Evolutionary conservation across 2,329 filamentous ascomycete species (phyloP), one percentile per base, ranked within the genome.

Genomic region (Botrytis cinerea): DNA sequence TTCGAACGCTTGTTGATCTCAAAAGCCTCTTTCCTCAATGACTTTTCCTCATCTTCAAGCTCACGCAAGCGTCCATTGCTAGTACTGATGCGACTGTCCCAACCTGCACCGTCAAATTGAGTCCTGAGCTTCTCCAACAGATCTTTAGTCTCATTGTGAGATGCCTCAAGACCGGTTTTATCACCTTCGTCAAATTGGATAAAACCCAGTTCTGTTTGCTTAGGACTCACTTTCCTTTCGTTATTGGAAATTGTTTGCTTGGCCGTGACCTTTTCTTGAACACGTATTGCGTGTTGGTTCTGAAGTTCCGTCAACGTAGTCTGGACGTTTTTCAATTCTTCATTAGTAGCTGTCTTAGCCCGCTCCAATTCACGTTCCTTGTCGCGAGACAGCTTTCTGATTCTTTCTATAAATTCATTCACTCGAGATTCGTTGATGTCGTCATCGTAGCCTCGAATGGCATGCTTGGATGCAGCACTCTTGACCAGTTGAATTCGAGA

Each of bases 131-230:
- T 86, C 64, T 87, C 83, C 25, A 97, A 85, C 48, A 87, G 88
- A 28, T 84, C 84, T 74, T 92, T 88, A 0, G 93, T 86, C 57
- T 96, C 92, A 54, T 89, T 88, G 67, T 93, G 88, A 71, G 92
- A 91, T 25, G 90, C 88, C 78, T 96, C 92, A 10, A 98, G 86
- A 5, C 93, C 86, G 40, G 92, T 92, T 81, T 93, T 93, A 46
- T 89, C 89, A 5, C 95, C 95, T 83, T 98, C 95, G 78, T 99
- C 95, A 45, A 95, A 87, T 51, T 92, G 88, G 72, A 99, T 91
- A n/a, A 86, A 85, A 78, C 91, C 87, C 46, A 94, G 85, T 46
- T 92, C 89, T 64, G 84, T 86, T 79, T 97, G 93, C 48, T 95
- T 85, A 1, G 84, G 83, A 5, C 83, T 83, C 10, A 91, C 89